phyloP scores from a whole-genome alignment of 352 stramenopile species.

The Thalassiosira livingstoniorum region DNA sequence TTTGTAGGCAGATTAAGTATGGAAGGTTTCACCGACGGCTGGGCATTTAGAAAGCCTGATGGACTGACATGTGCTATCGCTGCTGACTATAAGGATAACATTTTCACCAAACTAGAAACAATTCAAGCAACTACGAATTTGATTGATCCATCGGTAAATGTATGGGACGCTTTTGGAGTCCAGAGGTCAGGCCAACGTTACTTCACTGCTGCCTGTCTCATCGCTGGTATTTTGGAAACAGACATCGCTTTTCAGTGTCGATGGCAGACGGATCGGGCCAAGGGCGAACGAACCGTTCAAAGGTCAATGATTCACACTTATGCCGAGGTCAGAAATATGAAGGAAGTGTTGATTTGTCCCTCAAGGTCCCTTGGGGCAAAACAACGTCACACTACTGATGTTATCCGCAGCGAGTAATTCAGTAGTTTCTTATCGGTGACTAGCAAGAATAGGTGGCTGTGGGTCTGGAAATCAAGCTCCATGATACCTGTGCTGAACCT shows the following conservation, averaged over 20 bases:
- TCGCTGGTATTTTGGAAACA: background rate
- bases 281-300: conserved; percentile 4
- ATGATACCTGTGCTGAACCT: too few relatives aligned
- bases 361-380: too few relatives aligned
- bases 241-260: conserved; percentile 18
- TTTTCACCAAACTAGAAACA: conserved; percentile 15
- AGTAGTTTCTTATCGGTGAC: too few relatives aligned
- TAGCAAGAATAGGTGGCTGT: too few relatives aligned
- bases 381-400: too few relatives aligned
- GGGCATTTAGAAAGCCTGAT: conserved; percentile 25
- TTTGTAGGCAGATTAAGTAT: conserved; percentile 27
- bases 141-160: conserved; percentile 5
- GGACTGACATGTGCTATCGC: conserved; percentile 21
- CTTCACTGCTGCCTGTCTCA: background rate
- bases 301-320: conserved; percentile 17
- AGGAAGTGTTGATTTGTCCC: conserved; percentile 3
- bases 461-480: too few relatives aligned
- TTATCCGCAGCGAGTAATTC: too few relatives aligned
- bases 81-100: conserved; percentile 25
- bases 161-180: conserved; percentile 4
- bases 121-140: background rate
- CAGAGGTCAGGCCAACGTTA: conserved; percentile 7
- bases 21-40: background rate
- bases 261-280: conserved; percentile 15
- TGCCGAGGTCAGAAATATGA: conserved; percentile 3